A percentile compares a stretch with the other conserved stretches of the same genome.
phyloP scores from a whole-genome alignment of 352 stramenopile species.

The Pythium dissimile region DNA sequence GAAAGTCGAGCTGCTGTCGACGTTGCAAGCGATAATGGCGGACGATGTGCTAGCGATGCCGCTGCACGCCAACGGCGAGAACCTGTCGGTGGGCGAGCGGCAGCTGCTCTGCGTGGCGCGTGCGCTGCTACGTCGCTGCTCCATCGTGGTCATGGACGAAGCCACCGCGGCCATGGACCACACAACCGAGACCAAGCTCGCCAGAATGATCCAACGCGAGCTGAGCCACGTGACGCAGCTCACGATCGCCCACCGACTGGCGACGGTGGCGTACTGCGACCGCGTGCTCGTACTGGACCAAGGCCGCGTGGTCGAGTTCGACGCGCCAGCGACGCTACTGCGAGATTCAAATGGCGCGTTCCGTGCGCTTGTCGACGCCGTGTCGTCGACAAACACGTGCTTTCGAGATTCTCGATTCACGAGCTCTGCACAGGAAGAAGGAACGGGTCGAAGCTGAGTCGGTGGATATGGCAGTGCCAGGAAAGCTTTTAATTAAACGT shows the following conservation, averaged over 20 bases:
- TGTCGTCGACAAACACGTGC: not conserved
- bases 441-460: not conserved
- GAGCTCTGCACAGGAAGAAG: no score
- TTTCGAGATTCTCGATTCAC: no score
- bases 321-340: conserved; percentile 40
- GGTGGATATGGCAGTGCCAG: not conserved
- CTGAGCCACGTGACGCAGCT: conserved; percentile 87
- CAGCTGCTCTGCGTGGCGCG: conserved; percentile 89
- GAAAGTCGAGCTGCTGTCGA: not conserved
- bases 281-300: conserved; percentile 86
- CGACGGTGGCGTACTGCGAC: conserved; percentile 91
- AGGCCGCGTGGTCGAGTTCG: conserved; percentile 83
- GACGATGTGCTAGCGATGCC: not conserved
- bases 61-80: conserved; percentile 64
- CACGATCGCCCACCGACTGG: conserved; percentile 92
- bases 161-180: conserved; percentile 76
- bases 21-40: conserved; percentile 21
- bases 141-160: conserved; percentile 93
- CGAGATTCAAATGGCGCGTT: conserved; percentile 9
- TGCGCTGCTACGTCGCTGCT: conserved; percentile 75
- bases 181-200: conserved; percentile 54
- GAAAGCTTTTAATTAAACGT: not conserved
- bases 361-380: conserved; percentile 1
- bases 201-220: conserved; percentile 74
- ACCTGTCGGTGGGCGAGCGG: conserved; percentile 65